Evolutionary conservation across 371 early-diverging fungal species (phyloP).

Genomic region (Astathelohania contejeani): DNA sequence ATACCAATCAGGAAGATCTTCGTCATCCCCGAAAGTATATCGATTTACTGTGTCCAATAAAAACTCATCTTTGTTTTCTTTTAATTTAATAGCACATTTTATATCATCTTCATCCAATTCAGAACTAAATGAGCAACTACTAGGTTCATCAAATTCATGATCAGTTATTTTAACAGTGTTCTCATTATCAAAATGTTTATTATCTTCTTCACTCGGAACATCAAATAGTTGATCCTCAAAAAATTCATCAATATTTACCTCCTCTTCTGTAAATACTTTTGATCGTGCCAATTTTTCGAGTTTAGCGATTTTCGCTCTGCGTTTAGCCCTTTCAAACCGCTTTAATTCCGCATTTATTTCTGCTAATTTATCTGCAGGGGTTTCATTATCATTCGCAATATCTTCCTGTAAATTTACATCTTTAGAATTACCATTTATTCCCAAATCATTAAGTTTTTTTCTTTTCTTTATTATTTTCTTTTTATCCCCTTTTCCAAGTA

Average conservation of each 20-base stretch:
- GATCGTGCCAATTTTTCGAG: constrained; percentile 52
- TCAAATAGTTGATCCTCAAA: constrained; percentile 9
- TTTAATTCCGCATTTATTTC: background rate
- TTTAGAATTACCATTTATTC: constrained; percentile 24
- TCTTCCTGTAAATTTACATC: constrained; percentile 36
- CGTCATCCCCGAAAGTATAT: constrained; percentile 42
- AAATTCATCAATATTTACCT: constrained; percentile 54
- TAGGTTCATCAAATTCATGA: constrained; percentile 16
- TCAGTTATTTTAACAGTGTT: background rate
- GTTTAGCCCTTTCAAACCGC: constrained; percentile 21
- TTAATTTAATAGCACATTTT: constrained; percentile 34
- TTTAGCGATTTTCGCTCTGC: constrained; percentile 37
- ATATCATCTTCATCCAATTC: constrained; percentile 46
- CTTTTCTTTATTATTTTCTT: constrained; percentile 44
- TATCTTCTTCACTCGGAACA: background rate
- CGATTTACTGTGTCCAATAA: constrained; percentile 44
- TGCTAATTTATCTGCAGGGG: constrained; percentile 5
- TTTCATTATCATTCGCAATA: constrained; percentile 37
- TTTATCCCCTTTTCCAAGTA: constrained; percentile 50
- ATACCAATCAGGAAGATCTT: constrained; percentile 42
- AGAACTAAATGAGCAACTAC: constrained; percentile 26
- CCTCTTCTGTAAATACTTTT: constrained; percentile 57
- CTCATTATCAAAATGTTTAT: background rate
- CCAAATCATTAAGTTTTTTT: constrained; percentile 49
- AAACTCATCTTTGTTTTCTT: constrained; percentile 45